These are phyloP conservation scores for Aureobasidium sp. DNA, from an alignment of 2,329 filamentous ascomycete species.

Conservation along the genomic window DNA sequence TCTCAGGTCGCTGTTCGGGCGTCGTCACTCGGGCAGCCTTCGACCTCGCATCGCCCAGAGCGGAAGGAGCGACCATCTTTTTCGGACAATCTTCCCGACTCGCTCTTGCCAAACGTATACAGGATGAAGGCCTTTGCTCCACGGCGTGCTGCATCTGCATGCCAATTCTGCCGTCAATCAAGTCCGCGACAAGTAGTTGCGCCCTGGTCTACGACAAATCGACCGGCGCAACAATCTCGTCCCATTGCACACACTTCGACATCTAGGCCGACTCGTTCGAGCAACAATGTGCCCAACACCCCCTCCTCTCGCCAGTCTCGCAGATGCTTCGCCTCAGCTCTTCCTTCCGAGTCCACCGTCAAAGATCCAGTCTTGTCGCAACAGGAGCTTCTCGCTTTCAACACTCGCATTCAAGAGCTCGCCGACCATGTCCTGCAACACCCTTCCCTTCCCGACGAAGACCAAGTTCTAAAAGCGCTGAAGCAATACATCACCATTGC, in stretches of 20 bases:
- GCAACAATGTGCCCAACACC: neutral
- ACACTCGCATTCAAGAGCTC: slow-evolving; percentile 12
- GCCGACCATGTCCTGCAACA: slow-evolving; percentile 15
- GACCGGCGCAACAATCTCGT: neutral
- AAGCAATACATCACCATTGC: slow-evolving; percentile 12
- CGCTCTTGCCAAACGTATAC: neutral
- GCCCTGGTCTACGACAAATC: neutral
- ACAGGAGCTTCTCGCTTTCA: slow-evolving; percentile 12
- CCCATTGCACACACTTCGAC: neutral
- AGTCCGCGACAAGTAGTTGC: neutral
- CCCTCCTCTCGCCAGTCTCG: neutral
- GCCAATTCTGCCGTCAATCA: neutral
- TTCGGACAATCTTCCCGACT: too few relatives aligned
- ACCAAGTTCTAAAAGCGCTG: slow-evolving; percentile 14
- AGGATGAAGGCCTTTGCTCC: slow-evolving; percentile 7
- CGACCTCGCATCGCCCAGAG: too few relatives aligned
- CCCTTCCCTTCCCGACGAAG: slow-evolving; percentile 17
- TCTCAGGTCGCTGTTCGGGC: too few relatives aligned
- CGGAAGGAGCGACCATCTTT: too few relatives aligned
- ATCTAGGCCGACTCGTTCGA: neutral
- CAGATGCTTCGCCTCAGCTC: neutral
- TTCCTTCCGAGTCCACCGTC: neutral
- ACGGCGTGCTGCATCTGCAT: neutral
- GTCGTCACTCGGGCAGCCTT: slow-evolving; percentile 6
- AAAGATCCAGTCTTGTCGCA: neutral